phyloP scores from a whole-genome alignment of 2,329 filamentous ascomycete genomes.

The Hypoxylon rubiginosum region DNA sequence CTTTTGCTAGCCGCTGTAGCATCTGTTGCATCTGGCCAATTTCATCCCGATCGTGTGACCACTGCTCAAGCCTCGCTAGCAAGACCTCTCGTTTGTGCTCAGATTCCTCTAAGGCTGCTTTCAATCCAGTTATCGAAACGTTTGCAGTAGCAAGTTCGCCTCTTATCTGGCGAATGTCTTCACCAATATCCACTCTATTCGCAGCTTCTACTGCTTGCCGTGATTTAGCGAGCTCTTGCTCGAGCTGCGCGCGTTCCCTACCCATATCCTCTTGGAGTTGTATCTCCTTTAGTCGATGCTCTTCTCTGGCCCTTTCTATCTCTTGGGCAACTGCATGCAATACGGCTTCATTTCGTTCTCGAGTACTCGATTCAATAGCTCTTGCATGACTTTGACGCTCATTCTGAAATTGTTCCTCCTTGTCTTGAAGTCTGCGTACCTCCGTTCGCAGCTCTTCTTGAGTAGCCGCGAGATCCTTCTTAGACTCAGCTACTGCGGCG shows the following conservation, averaged over 20 bases:
- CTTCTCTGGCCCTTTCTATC: conserved; percentile 46
- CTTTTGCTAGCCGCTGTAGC: conserved; percentile 35
- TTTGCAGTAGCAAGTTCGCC: conserved; percentile 23
- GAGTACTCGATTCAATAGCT: conserved; percentile 20
- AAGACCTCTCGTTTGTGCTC: conserved; percentile 26
- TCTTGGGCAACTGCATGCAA: conserved; percentile 52
- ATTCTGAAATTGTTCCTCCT: conserved; percentile 31
- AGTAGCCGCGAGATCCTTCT: conserved; percentile 28
- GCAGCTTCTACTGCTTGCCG: conserved; percentile 39
- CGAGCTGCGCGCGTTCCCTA: conserved; percentile 41
- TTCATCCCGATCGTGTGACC: conserved; percentile 41
- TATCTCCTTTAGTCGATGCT: conserved; percentile 48
- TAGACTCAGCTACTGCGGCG: conserved; percentile 16
- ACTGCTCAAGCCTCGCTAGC: conserved; percentile 38
- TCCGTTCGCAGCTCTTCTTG: conserved; percentile 36
- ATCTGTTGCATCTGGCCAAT: conserved; percentile 40
- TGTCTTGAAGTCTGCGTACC: conserved; percentile 25
- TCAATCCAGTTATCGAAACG: conserved; percentile 28
- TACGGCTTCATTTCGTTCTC: conserved; percentile 46
- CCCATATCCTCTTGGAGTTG: conserved; percentile 42
- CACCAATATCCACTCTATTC: conserved; percentile 33
- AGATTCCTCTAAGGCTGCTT: conserved; percentile 29
- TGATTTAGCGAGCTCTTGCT: conserved; percentile 48
- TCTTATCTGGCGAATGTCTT: conserved; percentile 32
- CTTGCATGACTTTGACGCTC: conserved; percentile 37